These are phyloP conservation scores for Simplicillium aogashimaense DNA, from an alignment of 2,329 filamentous ascomycete genomes.

Conservation along the genomic window DNA sequence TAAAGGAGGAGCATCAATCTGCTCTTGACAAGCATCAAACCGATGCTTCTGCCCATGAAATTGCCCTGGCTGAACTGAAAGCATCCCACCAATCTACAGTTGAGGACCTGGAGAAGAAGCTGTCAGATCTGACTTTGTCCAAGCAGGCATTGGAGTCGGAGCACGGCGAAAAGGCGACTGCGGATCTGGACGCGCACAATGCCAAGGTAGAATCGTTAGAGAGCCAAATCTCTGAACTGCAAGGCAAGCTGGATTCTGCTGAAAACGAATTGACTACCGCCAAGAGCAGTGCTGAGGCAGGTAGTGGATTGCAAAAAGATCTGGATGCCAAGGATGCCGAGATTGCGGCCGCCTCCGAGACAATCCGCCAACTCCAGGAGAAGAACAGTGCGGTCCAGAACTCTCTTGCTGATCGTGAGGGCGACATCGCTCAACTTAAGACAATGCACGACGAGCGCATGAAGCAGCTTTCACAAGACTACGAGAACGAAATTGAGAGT, in stretches of 20 bases:
- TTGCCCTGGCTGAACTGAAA: conserved; percentile 39
- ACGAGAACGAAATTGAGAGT: conserved; percentile 55
- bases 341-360: conserved; percentile 33
- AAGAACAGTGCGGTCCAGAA: conserved; percentile 37
- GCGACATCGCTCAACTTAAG: conserved; percentile 39
- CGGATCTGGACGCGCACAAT: conserved; percentile 31
- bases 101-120: conserved; percentile 41
- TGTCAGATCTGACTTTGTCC: conserved; percentile 40
- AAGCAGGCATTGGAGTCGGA: conserved; percentile 34
- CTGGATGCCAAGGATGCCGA: conserved; percentile 34
- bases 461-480: conserved; percentile 48
- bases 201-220: conserved; percentile 40
- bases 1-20: conserved; percentile 43
- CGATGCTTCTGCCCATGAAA: conserved; percentile 35
- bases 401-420: conserved; percentile 36
- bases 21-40: conserved; percentile 37
- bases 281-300: conserved; percentile 32
- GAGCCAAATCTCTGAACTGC: conserved; percentile 39
- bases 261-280: conserved; percentile 33
- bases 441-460: conserved; percentile 48
- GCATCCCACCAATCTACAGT: conserved; percentile 35
- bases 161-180: conserved; percentile 32
- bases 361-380: conserved; percentile 37
- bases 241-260: conserved; percentile 34
- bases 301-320: conserved; percentile 28